Base-by-base conservation (phyloP, 371 early-diverging fungal species). In the Actinomortierella ambigua region DNA sequence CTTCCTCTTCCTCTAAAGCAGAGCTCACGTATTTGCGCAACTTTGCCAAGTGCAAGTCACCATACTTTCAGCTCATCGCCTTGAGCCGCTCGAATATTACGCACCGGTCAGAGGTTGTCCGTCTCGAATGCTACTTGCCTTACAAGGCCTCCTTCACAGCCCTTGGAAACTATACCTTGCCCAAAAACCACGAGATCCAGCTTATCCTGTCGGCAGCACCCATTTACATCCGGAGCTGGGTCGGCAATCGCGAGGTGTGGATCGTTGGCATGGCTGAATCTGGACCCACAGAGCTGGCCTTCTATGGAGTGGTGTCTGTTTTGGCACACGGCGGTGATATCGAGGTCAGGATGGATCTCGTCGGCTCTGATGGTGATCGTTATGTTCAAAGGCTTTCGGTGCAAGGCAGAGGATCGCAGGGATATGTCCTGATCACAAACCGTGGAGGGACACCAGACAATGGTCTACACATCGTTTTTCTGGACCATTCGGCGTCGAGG, bases 21-120 rank as follows among this genome's bases (percentile, higher is more conserved):
- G 77, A 79, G 11, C 81, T 93, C 56, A 86, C 83, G 2, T 89
- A 91, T 59, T 69, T 91, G 24, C 83, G 93, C 56, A 93, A 93
- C 79, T 90, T 91, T 70, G 82, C 82, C 28, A 55, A 77, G 6
- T 57, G 81, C 23, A 75, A 81, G 50, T 56, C 65, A 8, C 69
- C 77, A 1, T 65, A 71, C 5, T 85, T 86, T 75, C 82, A 86
- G 20, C 69, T 90, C 2, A 58, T 60, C 17, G 61, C 84, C 0
- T 20, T 48, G 2, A 29, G 50, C 18, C 27, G 43, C 44, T 50
- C n/a, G 13, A 51, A 49, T 34, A 44, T 29, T 34, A 59, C 50
- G 22, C 42, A 44, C 15, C 55, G 60, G 1, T 39, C 61, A 5
- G 47, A 60, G 4, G 68, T 43, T 13, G 77, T 80, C 26, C 52